Evolutionary conservation across 2,329 filamentous ascomycete species (phyloP).

Genomic region (Botrytis byssoidea): DNA sequence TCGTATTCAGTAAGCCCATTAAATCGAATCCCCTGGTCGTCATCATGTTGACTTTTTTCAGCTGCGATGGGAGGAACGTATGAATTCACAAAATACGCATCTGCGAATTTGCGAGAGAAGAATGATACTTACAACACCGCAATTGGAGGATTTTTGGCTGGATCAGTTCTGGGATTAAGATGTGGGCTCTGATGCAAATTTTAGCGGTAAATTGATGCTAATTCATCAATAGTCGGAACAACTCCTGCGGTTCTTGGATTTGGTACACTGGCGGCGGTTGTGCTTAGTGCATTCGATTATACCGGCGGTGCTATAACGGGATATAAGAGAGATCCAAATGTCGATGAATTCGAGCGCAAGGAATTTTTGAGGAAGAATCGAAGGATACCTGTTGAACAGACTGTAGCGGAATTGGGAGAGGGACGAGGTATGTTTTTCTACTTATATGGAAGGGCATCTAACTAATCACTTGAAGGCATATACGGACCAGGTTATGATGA

Average conservation of each 20-base stretch:
- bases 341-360: conserved; percentile 64
- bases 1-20: conserved; percentile 52
- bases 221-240: conserved; percentile 51
- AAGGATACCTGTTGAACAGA: conserved; percentile 63
- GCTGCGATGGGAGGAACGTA: conserved; percentile 67
- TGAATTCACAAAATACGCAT: conserved; percentile 62
- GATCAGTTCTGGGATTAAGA: conserved; percentile 59
- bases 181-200: conserved; percentile 45
- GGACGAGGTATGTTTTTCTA: conserved; percentile 58
- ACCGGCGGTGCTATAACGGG: conserved; percentile 59
- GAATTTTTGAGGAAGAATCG: conserved; percentile 60
- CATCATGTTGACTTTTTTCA: conserved; percentile 39
- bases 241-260: conserved; percentile 65
- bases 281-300: conserved; percentile 61
- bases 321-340: conserved; percentile 47
- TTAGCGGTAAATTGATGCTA: conserved; percentile 5
- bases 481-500: conserved; percentile 67
- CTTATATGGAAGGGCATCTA: background rate
- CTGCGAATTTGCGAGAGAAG: conserved; percentile 67
- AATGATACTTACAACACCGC: conserved; percentile 65
- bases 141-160: conserved; percentile 64
- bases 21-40: background rate
- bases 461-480: conserved; percentile 51
- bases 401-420: conserved; percentile 65
- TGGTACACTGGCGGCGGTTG: conserved; percentile 54